These are phyloP conservation scores for Helicostylum pulchrum DNA, from an alignment of 192 early-diverging fungal genomes.

Conservation along the genomic window DNA sequence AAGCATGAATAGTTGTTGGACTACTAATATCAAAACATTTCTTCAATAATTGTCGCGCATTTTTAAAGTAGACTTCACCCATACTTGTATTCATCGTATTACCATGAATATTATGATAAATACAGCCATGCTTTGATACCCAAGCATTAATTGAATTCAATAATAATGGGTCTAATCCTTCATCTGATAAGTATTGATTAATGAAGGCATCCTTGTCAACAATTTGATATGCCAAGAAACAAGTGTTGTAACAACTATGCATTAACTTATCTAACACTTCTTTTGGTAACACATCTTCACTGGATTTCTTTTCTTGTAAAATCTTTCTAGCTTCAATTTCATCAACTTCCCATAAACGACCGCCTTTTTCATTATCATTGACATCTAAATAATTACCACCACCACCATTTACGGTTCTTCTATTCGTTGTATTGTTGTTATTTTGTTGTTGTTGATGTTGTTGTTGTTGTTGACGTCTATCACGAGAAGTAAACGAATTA, in stretches of 20 bases:
- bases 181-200: slow-evolving; percentile 13
- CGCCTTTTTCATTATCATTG: slow-evolving; percentile 1
- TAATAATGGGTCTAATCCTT: slow-evolving; percentile 32
- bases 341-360: slow-evolving; percentile 39
- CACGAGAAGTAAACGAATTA: slow-evolving; percentile 14
- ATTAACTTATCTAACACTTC: slow-evolving; percentile 31
- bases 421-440: background rate
- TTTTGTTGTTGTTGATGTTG: background rate
- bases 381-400: background rate
- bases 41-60: slow-evolving; percentile 39
- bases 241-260: slow-evolving; percentile 32
- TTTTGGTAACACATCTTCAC: slow-evolving; percentile 27
- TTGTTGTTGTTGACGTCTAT: background rate
- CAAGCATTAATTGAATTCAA: slow-evolving; percentile 41
- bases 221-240: slow-evolving; percentile 39
- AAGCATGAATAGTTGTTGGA: slow-evolving; percentile 38
- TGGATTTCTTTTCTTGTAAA: slow-evolving; percentile 26
- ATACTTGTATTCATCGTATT: slow-evolving; percentile 28
- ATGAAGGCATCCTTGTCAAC: slow-evolving; percentile 34
- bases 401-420: background rate
- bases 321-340: slow-evolving; percentile 37
- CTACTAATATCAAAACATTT: slow-evolving; percentile 43
- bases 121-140: slow-evolving; percentile 39
- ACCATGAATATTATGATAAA: slow-evolving; percentile 31
- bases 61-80: slow-evolving; percentile 40